Conservation (phyloP, 208 protist genomes). For the Leishmania arabica region DNA sequence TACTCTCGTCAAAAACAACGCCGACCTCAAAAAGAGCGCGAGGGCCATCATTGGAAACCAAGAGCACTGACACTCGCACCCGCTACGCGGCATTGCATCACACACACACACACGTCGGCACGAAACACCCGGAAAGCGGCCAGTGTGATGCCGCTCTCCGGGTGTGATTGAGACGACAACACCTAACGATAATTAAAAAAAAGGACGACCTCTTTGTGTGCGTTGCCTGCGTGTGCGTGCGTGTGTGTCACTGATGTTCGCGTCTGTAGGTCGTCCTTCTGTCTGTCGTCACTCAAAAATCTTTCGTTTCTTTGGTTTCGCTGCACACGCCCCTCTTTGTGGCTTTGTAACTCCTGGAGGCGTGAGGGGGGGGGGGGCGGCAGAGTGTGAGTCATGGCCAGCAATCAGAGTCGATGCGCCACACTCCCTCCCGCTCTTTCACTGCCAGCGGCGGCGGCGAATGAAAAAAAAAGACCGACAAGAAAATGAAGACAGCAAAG, state of each 20-base stretch:
- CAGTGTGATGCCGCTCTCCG: not conserved
- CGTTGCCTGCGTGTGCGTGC: not conserved
- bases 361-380: not conserved
- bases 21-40: not conserved
- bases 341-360: not conserved
- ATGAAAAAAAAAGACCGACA: not conserved
- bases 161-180: not conserved
- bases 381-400: not conserved
- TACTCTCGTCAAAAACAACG: not conserved
- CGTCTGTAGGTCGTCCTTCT: not conserved
- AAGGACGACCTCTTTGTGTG: not conserved
- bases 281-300: not conserved
- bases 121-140: not conserved
- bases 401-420: not conserved
- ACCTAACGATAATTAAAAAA: constrained; percentile 1
- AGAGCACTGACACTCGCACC: not conserved
- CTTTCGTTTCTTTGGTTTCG: not conserved
- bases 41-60: not conserved
- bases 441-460: not conserved
- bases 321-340: not conserved
- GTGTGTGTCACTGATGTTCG: not conserved
- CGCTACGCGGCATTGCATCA: not conserved
- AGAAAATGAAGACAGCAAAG: not conserved
- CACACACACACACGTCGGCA: not conserved
- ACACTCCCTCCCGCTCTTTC: not conserved